Percentiles rank a stretch among this genome's conserved stretches.
phyloP scores from a whole-genome alignment of 129 eudicot genomes.

The Dittrichia graveolens region DNA sequence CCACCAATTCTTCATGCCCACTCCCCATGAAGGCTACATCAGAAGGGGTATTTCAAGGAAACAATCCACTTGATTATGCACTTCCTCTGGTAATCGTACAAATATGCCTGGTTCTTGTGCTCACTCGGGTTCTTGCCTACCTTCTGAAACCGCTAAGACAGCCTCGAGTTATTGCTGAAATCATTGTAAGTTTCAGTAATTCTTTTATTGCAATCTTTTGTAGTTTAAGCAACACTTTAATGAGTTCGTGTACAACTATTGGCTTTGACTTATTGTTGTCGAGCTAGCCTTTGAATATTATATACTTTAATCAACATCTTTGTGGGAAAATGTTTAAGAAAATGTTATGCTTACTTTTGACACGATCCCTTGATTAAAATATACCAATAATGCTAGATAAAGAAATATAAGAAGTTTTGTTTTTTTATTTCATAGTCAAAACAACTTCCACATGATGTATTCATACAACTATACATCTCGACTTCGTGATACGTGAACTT shows the following conservation, averaged over 20 bases:
- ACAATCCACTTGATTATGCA: constrained; percentile 68
- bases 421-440: constrained; percentile 26
- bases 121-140: constrained; percentile 75
- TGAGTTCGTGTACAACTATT: constrained; percentile 20
- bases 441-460: constrained; percentile 30
- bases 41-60: constrained; percentile 80
- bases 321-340: background rate
- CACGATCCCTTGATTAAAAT: constrained; percentile 34
- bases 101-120: constrained; percentile 64
- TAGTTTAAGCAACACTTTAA: constrained; percentile 16
- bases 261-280: constrained; percentile 2
- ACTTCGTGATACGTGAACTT: background rate
- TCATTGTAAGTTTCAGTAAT: constrained; percentile 50
- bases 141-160: constrained; percentile 71
- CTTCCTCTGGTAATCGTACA: constrained; percentile 75
- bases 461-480: constrained; percentile 23
- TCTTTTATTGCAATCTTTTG: constrained; percentile 18
- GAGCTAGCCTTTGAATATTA: background rate
- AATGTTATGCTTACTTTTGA: constrained; percentile 19
- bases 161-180: constrained; percentile 92
- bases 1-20: constrained; percentile 46
- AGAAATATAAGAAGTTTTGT: background rate
- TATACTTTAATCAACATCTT: constrained; percentile 17
- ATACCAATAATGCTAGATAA: constrained; percentile 26
- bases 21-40: constrained; percentile 77